Evolutionary conservation across 371 early-diverging fungal genomes (phyloP), one percentile per base, ranked within the genome.

Genomic region (Syncephalis fuscata): DNA sequence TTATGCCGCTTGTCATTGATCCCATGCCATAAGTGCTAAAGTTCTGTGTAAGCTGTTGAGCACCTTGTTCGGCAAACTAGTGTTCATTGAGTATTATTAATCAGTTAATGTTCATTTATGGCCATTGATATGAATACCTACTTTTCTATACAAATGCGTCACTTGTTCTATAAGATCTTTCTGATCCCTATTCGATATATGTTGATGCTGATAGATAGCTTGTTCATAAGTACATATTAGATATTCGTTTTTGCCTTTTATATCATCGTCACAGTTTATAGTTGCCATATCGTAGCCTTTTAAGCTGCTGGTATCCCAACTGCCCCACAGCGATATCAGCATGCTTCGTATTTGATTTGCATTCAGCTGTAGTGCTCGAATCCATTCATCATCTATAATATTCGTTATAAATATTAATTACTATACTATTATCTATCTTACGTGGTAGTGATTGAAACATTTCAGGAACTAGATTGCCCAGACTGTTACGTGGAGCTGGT

Each of bases 401-500:
- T 57, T 39, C 2, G 57, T 50, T 45, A 51, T 53, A 57, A 48
- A 57, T 16, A 22, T 14, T 16, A 17, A 11, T 23, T 17, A 45
- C 40, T 22, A 25, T 43, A 17, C 45, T 53, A 19, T 39, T 25
- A 23, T 32, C n/a, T 17, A 24, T n/a, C 20, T 52, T n/a, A 49
- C 22, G 10, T 52, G 50, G 3, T 7, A 32, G 32, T 32, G 32
- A 32, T 32, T 20, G 45, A 47, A 83, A 73, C 8, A 83, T 48
- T 36, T 83, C 80, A 0, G 77, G 73, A 25, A 90, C 79, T 0
- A 87, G 38, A 20, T 71, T 70, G 14, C 97, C 97, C 11, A 96
- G 64, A 54, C 73, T 94, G 57, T 90, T 90, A 56, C 78, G 82
- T 3, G 97, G 95, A 20, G 92, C 84, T 0, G 94, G 94, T 15